Conservation (phyloP, 2,329 filamentous ascomycete species). For the Fonsecaea multimorphosa region DNA sequence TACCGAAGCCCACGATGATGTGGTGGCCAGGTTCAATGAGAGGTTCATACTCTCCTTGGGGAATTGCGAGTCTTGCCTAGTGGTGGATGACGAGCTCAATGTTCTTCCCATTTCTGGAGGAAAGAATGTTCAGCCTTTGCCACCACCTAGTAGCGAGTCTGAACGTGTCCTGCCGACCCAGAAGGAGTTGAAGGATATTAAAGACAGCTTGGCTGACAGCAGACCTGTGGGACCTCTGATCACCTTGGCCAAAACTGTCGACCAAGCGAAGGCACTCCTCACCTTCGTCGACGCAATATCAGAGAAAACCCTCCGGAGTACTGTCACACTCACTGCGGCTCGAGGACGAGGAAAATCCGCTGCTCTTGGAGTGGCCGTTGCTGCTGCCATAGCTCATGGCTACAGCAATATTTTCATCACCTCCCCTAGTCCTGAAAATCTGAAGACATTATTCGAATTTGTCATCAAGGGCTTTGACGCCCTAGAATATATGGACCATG, state of each 20-base stretch:
- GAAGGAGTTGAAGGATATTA: conserved; percentile 81
- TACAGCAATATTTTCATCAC: conserved; percentile 99
- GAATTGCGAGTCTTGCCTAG: conserved; percentile 91
- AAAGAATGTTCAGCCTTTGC: conserved; percentile 82
- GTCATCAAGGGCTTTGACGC: conserved; percentile 98
- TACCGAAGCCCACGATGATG: conserved; percentile 94
- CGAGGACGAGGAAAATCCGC: conserved; percentile 97
- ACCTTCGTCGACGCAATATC: conserved; percentile 96
- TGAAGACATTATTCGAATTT: conserved; percentile 98
- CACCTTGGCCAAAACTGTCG: conserved; percentile 83
- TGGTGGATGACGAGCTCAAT: conserved; percentile 97
- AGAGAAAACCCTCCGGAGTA: conserved; percentile 93
- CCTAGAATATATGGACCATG: conserved; percentile 89
- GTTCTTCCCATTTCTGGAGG: conserved; percentile 96
- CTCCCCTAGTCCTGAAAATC: conserved; percentile 93
- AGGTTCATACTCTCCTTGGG: conserved; percentile 93
- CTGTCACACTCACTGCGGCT: conserved; percentile 89
- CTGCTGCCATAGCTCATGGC: conserved; percentile 90
- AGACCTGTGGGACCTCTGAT: conserved; percentile 86
- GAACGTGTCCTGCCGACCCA: conserved; percentile 72
- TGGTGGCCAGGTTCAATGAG: conserved; percentile 96
- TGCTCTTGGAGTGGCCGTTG: conserved; percentile 90
- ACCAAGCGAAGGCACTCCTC: conserved; percentile 95
- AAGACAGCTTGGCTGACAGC: conserved; percentile 82
- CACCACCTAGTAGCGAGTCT: conserved; percentile 75